Evolutionary conservation across 495 filamentous ascomycete genomes (phyloP).

Genomic region (Talaromyces adpressus): DNA sequence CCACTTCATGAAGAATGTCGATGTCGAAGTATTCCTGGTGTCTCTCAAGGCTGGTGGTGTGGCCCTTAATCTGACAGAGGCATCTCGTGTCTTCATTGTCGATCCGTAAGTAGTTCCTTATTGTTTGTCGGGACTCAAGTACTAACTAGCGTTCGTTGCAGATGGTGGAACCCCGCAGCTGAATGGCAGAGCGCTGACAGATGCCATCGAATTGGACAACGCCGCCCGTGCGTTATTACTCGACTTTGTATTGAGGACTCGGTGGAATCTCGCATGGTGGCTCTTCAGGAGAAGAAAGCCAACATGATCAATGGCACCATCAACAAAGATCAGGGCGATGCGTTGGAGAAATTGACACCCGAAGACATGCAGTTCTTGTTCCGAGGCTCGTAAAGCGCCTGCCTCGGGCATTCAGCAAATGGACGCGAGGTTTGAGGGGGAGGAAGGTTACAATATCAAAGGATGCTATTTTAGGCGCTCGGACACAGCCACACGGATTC

Average conservation of each 20-base stretch:
- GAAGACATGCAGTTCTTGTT: slow-evolving; percentile 96
- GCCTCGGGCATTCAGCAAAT: background rate
- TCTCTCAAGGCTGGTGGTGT: slow-evolving; percentile 94
- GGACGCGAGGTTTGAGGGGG: background rate
- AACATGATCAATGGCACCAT: slow-evolving; percentile 94
- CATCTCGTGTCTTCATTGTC: slow-evolving; percentile 87
- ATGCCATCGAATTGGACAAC: slow-evolving; percentile 95
- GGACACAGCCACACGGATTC: background rate
- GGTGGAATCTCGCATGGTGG: slow-evolving; percentile 88
- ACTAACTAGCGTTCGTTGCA: slow-evolving; percentile 24
- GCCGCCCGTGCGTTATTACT: slow-evolving; percentile 87
- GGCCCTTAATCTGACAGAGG: slow-evolving; percentile 89
- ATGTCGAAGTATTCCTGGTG: slow-evolving; percentile 91
- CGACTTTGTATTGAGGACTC: slow-evolving; percentile 92
- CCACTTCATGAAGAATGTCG: slow-evolving; percentile 88
- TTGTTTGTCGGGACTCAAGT: background rate
- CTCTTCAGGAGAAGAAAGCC: slow-evolving; percentile 95
- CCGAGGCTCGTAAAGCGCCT: slow-evolving; percentile 44
- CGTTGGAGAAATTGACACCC: slow-evolving; percentile 81
- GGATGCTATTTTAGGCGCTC: background rate
- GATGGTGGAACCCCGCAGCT: slow-evolving; percentile 95
- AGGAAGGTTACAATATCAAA: background rate
- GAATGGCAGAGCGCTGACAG: slow-evolving; percentile 97
- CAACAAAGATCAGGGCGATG: slow-evolving; percentile 72
- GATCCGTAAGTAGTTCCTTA: slow-evolving; percentile 62